phyloP scores from a whole-genome alignment of 441 rosid genomes.

The Adansonia rubrostipa region DNA sequence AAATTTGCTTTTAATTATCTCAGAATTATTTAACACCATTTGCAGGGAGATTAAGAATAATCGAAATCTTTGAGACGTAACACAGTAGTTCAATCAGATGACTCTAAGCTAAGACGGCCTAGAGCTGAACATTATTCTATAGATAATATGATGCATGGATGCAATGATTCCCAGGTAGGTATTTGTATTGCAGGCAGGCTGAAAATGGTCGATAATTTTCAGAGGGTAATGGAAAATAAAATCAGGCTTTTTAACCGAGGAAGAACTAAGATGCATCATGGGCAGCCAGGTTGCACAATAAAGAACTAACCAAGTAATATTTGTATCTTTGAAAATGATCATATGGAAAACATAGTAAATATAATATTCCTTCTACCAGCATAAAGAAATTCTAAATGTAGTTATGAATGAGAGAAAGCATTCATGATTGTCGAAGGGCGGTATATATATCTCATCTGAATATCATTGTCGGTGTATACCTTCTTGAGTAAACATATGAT shows the following conservation, averaged over 20 bases:
- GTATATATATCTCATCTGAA: too few relatives aligned
- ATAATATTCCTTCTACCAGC: too few relatives aligned
- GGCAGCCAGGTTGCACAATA: background rate
- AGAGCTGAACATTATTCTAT: background rate
- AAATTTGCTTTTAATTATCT: background rate
- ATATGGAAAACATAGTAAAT: background rate
- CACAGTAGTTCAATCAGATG: background rate
- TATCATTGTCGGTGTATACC: too few relatives aligned
- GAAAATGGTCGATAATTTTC: background rate
- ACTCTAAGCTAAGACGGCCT: background rate
- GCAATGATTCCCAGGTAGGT: background rate
- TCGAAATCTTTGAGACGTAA: background rate
- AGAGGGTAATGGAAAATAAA: background rate
- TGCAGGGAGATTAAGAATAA: background rate
- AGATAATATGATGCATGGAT: background rate
- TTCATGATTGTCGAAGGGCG: background rate
- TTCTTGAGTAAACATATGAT: too few relatives aligned
- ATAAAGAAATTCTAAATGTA: background rate
- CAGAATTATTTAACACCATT: slow-evolving; percentile 1
- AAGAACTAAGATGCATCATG: background rate
- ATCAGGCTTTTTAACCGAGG: background rate
- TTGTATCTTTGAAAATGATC: background rate
- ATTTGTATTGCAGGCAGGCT: background rate
- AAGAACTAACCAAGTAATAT: background rate
- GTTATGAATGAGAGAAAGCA: background rate